Conservation (phyloP, 129 eudicot genomes). For the Apium graveolens region DNA sequence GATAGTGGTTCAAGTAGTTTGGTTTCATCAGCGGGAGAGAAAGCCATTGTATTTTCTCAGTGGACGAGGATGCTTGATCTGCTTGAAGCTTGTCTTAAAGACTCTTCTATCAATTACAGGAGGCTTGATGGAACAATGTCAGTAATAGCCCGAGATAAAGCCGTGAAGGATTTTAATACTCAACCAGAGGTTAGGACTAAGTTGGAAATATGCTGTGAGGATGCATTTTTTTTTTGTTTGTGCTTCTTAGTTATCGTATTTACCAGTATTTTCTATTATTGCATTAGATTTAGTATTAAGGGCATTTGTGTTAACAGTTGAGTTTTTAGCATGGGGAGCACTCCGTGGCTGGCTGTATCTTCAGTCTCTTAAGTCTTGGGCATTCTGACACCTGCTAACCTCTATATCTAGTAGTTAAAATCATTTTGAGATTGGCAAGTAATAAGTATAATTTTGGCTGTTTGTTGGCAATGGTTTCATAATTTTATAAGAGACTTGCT, state of each 20-base stretch:
- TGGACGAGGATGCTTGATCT: constrained; percentile 98
- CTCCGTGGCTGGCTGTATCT: background rate
- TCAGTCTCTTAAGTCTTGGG: background rate
- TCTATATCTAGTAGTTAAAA: background rate
- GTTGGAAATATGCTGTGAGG: background rate
- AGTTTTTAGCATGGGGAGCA: background rate
- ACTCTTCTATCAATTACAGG: constrained; percentile 60
- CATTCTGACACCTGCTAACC: background rate
- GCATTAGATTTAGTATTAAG: background rate
- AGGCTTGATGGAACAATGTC: constrained; percentile 98
- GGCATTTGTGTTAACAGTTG: background rate
- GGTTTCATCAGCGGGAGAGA: constrained; percentile 45
- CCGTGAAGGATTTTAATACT: constrained; percentile 81
- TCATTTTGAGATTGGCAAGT: background rate
- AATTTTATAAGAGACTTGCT: background rate
- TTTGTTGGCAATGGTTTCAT: background rate
- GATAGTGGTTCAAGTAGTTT: constrained; percentile 7
- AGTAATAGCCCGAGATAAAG: constrained; percentile 78
- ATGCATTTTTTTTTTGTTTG: background rate
- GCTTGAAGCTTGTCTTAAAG: constrained; percentile 74
- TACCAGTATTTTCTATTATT: background rate
- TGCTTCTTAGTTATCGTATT: background rate
- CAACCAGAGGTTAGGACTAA: constrained; percentile 74
- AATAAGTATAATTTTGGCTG: background rate
- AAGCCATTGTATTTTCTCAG: constrained; percentile 96